A percentile compares a stretch with the other conserved stretches of the same genome.
Conservation (phyloP, 345 rosid species). For the Dovyalis caffra region DNA sequence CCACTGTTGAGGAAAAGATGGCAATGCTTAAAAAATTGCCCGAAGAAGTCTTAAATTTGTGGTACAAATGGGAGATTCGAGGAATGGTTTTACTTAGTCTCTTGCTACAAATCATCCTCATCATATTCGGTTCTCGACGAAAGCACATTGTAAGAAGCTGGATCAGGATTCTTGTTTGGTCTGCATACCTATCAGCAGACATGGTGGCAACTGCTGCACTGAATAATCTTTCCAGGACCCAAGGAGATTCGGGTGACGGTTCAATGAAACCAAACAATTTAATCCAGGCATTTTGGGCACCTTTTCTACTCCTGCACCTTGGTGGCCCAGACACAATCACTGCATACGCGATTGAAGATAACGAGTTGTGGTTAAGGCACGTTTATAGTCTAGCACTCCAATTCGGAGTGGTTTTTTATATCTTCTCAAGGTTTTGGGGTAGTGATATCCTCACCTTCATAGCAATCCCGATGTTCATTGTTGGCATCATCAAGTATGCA, state of each 20-base stretch:
- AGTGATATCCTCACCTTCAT: neutral
- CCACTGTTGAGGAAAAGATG: neutral
- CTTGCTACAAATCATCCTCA: neutral
- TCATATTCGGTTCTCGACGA: neutral
- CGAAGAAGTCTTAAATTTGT: neutral
- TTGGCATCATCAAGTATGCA: neutral
- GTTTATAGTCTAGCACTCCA: neutral
- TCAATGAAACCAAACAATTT: neutral
- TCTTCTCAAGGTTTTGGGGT: neutral
- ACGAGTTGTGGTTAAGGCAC: neutral
- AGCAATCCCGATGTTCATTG: neutral
- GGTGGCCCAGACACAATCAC: constrained; percentile 6
- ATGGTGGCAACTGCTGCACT: neutral
- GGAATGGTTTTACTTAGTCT: neutral
- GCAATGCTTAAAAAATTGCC: neutral
- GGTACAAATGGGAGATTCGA: neutral
- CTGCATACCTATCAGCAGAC: neutral
- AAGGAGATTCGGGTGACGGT: neutral
- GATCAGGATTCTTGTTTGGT: neutral
- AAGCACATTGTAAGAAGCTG: neutral
- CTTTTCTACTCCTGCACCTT: constrained; percentile 1
- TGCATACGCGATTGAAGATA: neutral
- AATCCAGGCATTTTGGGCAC: constrained; percentile 6
- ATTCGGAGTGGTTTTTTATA: neutral
- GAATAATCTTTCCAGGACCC: neutral